A percentile compares a stretch with the other conserved stretches of the same genome.
These are phyloP conservation scores for Microbotryum intermedium DNA, from an alignment of 1,284 basidiomycete species.

Conservation along the genomic window DNA sequence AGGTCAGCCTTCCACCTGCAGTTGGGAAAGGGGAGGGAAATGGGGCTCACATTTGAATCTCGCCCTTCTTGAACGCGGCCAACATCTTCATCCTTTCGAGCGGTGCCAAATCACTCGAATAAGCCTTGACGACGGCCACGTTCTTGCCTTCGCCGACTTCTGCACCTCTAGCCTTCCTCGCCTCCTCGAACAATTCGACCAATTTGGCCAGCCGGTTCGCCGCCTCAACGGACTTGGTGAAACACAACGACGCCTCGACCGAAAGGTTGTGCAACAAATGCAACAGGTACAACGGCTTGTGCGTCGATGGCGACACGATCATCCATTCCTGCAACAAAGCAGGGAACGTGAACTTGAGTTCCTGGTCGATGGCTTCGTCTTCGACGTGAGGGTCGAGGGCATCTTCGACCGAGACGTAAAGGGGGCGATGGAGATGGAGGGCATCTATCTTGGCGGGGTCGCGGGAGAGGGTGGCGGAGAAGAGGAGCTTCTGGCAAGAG, in stretches of 20 bases:
- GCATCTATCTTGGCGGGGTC: constrained; percentile 87
- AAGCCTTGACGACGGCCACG: constrained; percentile 53
- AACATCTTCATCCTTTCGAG: constrained; percentile 68
- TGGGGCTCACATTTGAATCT: constrained; percentile 66
- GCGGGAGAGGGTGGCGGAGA: constrained; percentile 90
- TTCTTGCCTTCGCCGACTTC: constrained; percentile 22
- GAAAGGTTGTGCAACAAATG: constrained; percentile 61
- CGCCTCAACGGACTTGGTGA: constrained; percentile 92
- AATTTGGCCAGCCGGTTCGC: constrained; percentile 72
- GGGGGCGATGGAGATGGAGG: constrained; percentile 66
- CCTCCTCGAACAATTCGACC: constrained; percentile 65
- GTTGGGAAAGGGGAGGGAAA: not conserved
- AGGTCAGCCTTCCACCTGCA: not conserved
- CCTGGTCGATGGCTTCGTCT: constrained; percentile 49
- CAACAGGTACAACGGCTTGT: constrained; percentile 85
- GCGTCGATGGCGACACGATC: constrained; percentile 64
- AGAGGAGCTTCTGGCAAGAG: constrained; percentile 82
- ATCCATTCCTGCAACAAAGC: constrained; percentile 76
- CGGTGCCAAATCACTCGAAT: constrained; percentile 75
- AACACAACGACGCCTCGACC: constrained; percentile 70
- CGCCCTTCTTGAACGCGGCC: constrained; percentile 67
- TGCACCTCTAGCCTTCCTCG: constrained; percentile 11
- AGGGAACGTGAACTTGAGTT: constrained; percentile 70
- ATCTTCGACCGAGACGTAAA: constrained; percentile 79
- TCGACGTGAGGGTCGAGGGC: constrained; percentile 33